Evolutionary conservation across 441 rosid species (phyloP).

Genomic region (Pelargonium cotyledonis): DNA sequence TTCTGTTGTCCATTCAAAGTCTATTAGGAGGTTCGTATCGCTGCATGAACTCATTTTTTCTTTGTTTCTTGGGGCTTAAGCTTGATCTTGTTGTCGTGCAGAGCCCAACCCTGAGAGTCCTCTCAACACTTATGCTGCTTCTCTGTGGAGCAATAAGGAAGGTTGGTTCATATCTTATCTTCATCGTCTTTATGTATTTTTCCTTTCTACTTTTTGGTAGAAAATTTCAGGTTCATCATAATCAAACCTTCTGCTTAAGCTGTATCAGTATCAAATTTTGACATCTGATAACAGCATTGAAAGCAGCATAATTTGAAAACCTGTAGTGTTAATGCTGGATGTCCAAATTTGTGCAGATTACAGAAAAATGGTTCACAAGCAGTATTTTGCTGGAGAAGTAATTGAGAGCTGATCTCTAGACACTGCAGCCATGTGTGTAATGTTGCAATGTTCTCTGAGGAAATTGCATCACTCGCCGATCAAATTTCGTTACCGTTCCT

Average conservation of each 20-base stretch:
- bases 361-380: slow-evolving; percentile 7
- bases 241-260: too few species aligned
- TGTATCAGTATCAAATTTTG: too few species aligned
- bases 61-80: not conserved
- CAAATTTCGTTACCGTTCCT: not conserved
- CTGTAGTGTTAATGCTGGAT: not conserved
- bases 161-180: not conserved
- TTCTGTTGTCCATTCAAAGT: slow-evolving; percentile 5
- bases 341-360: slow-evolving; percentile 1
- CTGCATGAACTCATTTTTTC: not conserved
- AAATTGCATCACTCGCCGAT: not conserved
- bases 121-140: slow-evolving; percentile 19
- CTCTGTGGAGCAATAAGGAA: slow-evolving; percentile 15
- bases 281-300: too few species aligned
- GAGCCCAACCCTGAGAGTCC: slow-evolving; percentile 21
- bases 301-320: not conserved
- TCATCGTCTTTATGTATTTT: not conserved
- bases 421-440: too few species aligned
- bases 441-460: not conserved
- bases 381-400: slow-evolving; percentile 16
- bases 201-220: not conserved
- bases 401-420: not conserved
- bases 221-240: not conserved
- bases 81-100: not conserved
- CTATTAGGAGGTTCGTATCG: not conserved